Evolutionary conservation across 1,284 basidiomycete genomes (phyloP), one percentile per base, ranked within the genome.

Genomic region (Baeospora myosura): DNA sequence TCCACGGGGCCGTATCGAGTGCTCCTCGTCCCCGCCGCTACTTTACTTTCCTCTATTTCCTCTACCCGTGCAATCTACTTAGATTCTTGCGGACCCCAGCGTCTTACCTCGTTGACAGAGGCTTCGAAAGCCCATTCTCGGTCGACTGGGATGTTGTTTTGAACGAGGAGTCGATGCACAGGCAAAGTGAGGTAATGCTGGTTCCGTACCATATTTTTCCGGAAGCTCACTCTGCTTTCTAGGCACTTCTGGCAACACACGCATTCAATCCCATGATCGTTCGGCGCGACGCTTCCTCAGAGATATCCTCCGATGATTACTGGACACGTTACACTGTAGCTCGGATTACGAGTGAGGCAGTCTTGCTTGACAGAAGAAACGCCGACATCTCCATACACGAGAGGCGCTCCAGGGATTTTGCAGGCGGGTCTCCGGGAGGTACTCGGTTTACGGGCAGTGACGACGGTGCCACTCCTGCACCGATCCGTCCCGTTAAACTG

Each of bases 31-130:
- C 73, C 11, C 71, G 74, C 28, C 70, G 68, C 41, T 82, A 74
- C 54, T 93, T 91, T 64, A 83, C 84, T 5, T 71, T 78, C 42
- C 65, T 94, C 49, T 94, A 92, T 61, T 93, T 89, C 52, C 74
- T 94, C 41, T 94, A 87, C 60, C 90, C 90, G 2, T 85, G 81
- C 66, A 91, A 91, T 64, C 66, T 82, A 35, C 65, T 93, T 44
- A 71, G 71, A 45, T 93, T 93, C 59, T 59, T 92, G 46, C 77
- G 78, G 38, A 63, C 66, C 24, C 86, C 90, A 2, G 66, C 71
- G 17, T 60, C 62, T 34, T 89, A 88, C 53, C 63, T 94, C 17
- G 61, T 60, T 8, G 66, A 71, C 24, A 68, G 60, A 44, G 54
- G 59, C 4, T 61, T 74, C 33, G 61, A 71, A 38, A 74, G 71